Evolutionary conservation across 352 stramenopile species (phyloP).

Genomic region (Phytophthora rubi): DNA sequence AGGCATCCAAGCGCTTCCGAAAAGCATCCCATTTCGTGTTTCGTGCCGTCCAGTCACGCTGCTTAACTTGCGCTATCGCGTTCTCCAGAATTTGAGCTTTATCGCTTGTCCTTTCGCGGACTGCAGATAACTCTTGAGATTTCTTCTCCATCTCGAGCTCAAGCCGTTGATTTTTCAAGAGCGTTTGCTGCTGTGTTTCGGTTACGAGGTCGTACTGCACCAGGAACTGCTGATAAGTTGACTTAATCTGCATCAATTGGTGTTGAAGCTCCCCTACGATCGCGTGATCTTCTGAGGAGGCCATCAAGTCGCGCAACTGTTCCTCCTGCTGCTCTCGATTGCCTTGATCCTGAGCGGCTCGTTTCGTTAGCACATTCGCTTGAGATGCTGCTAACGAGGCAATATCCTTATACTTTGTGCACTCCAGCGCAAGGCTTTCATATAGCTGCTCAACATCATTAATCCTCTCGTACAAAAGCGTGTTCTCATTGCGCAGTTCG

Average conservation of each 20-base stretch:
- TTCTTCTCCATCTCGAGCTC: slow-evolving; percentile 61
- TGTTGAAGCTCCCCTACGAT: slow-evolving; percentile 92
- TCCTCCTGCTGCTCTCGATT: slow-evolving; percentile 69
- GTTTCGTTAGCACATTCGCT: slow-evolving; percentile 58
- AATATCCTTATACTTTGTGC: slow-evolving; percentile 68
- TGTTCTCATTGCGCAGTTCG: slow-evolving; percentile 60
- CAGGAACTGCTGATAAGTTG: slow-evolving; percentile 83
- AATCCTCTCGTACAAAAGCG: slow-evolving; percentile 68
- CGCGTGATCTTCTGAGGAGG: slow-evolving; percentile 87
- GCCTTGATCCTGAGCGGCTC: slow-evolving; percentile 45
- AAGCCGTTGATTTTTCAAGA: slow-evolving; percentile 64
- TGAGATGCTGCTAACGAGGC: slow-evolving; percentile 69
- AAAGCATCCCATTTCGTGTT: slow-evolving; percentile 79
- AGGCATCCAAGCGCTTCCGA: slow-evolving; percentile 64
- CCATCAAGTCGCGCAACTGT: slow-evolving; percentile 73
- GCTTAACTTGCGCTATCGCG: slow-evolving; percentile 55
- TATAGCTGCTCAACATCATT: slow-evolving; percentile 81
- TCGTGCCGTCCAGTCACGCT: slow-evolving; percentile 63
- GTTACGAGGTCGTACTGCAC: slow-evolving; percentile 66
- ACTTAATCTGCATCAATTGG: slow-evolving; percentile 89
- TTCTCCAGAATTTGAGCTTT: slow-evolving; percentile 54
- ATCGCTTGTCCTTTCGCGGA: slow-evolving; percentile 44
- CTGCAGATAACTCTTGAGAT: slow-evolving; percentile 38
- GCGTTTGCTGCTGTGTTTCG: slow-evolving; percentile 57
- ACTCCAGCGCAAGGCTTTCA: slow-evolving; percentile 65